These are phyloP conservation scores for Aspergillus clavatus DNA, from an alignment of 2,329 filamentous ascomycete genomes.

Conservation along the genomic window DNA sequence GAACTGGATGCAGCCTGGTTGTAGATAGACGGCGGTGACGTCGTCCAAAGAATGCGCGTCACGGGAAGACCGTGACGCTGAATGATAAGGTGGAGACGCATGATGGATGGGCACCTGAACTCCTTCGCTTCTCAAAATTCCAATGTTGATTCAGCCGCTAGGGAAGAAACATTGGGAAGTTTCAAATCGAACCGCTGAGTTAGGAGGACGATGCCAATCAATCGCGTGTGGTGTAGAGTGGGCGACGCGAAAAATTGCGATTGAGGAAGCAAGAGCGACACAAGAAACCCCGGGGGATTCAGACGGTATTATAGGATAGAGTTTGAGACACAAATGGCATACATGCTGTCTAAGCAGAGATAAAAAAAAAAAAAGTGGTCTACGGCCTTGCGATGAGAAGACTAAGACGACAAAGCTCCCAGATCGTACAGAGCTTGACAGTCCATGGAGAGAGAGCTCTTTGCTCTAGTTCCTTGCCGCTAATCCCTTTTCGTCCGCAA, in stretches of 20 bases:
- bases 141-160: too few relatives aligned
- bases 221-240: neutral
- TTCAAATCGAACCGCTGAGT: too few relatives aligned
- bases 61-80: conserved; percentile 70
- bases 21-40: conserved; percentile 44
- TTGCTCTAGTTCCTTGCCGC: neutral
- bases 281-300: neutral
- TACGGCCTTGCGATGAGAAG: neutral
- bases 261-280: neutral
- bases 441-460: neutral
- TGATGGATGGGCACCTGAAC: conserved; percentile 25
- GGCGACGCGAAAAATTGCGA: neutral
- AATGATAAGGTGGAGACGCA: conserved; percentile 71
- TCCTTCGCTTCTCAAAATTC: neutral
- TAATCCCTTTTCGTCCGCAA: conserved; percentile 6
- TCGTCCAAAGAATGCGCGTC: conserved; percentile 66
- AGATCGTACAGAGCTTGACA: neutral
- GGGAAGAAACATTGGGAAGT: too few relatives aligned
- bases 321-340: neutral
- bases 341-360: neutral
- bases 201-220: neutral
- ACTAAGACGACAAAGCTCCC: neutral
- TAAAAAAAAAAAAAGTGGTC: neutral
- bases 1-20: conserved; percentile 22
- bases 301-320: neutral